A percentile compares a stretch with the other conserved stretches of the same genome.
Evolutionary conservation across 805 yeast species (phyloP).

Genomic region (Kodamaea kakaduensis): DNA sequence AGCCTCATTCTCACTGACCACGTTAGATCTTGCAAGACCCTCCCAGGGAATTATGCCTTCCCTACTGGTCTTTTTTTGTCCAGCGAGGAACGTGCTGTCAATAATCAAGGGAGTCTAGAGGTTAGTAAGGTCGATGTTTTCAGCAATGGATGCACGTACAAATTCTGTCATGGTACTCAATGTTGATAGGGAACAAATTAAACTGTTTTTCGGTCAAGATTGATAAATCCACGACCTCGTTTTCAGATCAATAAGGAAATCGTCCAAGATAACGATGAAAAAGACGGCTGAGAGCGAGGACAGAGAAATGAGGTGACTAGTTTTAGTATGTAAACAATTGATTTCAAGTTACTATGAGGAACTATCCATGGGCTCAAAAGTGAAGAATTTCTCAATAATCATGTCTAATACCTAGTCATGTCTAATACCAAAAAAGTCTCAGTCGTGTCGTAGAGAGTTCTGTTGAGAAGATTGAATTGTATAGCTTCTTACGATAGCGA

Average conservation of each 20-base stretch:
- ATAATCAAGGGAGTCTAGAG: slow-evolving; percentile 22
- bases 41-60: slow-evolving; percentile 90
- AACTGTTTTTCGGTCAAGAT: slow-evolving; percentile 5
- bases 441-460: no score
- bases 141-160: slow-evolving; percentile 14
- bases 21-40: slow-evolving; percentile 72
- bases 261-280: slow-evolving; percentile 1
- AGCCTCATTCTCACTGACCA: slow-evolving; percentile 66
- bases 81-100: slow-evolving; percentile 65
- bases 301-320: no score
- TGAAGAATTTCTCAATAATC: no score
- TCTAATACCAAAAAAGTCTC: no score
- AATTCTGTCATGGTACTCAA: slow-evolving; percentile 12
- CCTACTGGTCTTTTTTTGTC: slow-evolving; percentile 62
- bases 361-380: no score
- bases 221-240: no score
- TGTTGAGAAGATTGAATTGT: no score
- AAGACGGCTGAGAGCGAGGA: no score
- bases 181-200: slow-evolving; percentile 3
- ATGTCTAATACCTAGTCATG: no score
- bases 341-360: no score
- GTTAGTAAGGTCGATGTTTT: slow-evolving; percentile 11
- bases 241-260: neutral
- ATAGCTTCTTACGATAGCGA: no score
- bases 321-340: no score